Conservation (phyloP, 2,329 filamentous ascomycete species). For the Incumbomyces lentus region DNA sequence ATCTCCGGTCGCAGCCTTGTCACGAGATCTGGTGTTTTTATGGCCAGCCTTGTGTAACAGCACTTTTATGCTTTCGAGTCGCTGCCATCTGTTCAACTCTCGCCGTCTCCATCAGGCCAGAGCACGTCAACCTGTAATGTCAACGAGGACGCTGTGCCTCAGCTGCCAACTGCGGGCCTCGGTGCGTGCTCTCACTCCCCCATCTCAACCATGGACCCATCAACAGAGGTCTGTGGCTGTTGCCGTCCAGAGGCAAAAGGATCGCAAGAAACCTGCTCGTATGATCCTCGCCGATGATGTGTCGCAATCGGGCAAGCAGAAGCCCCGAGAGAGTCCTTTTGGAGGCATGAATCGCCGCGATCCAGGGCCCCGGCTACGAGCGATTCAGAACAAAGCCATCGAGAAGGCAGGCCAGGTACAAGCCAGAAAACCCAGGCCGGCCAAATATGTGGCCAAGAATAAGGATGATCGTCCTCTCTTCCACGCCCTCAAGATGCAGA, state of each 20-base stretch:
- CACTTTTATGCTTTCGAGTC: too few relatives aligned
- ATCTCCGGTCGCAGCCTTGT: too few relatives aligned
- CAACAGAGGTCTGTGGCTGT: conserved; percentile 30
- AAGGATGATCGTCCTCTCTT: conserved; percentile 44
- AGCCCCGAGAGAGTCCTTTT: conserved; percentile 42
- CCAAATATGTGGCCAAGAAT: conserved; percentile 19
- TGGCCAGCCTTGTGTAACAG: too few relatives aligned
- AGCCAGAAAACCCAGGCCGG: not conserved
- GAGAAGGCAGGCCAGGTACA: not conserved
- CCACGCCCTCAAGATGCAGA: conserved; percentile 92
- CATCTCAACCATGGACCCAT: conserved; percentile 25
- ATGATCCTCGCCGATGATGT: conserved; percentile 41
- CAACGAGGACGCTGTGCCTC: conserved; percentile 14
- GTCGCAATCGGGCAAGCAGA: conserved; percentile 12
- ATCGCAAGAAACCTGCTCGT: conserved; percentile 36
- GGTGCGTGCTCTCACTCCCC: conserved; percentile 2
- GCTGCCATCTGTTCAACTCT: too few relatives aligned
- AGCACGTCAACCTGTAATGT: conserved; percentile 9
- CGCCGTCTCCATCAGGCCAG: not conserved
- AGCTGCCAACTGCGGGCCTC: conserved; percentile 17
- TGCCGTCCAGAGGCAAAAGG: conserved; percentile 15
- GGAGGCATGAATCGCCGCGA: conserved; percentile 49
- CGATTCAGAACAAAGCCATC: not conserved
- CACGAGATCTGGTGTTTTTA: too few relatives aligned
- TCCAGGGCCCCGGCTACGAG: conserved; percentile 25